phyloP scores from a whole-genome alignment of 208 protist species.

The Acanthamoeba divionensis region DNA sequence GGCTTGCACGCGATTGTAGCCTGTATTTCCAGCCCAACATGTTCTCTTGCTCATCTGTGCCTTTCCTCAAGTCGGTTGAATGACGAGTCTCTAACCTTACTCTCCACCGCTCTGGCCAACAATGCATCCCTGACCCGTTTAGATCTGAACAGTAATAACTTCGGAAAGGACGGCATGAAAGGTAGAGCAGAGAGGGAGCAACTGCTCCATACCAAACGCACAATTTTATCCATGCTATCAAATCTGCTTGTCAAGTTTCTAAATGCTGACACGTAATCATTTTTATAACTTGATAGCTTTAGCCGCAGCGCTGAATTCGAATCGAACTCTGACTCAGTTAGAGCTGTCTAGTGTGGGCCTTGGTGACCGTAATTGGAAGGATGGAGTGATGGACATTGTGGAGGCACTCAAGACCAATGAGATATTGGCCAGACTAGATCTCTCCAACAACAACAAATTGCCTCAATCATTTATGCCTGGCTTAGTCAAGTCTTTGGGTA shows the following conservation, averaged over 20 bases:
- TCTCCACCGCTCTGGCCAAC: background rate
- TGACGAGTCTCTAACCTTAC: conserved; percentile 5
- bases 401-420: background rate
- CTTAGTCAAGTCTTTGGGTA: background rate
- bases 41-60: background rate
- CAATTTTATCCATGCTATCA: background rate
- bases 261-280: background rate
- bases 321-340: background rate
- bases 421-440: background rate
- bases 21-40: background rate
- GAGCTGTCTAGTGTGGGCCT: background rate
- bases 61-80: background rate
- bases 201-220: background rate
- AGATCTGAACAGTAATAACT: conserved; percentile 28
- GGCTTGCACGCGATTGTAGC: conserved; percentile 19
- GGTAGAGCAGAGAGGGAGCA: background rate
- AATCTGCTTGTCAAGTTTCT: no score
- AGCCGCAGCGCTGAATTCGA: background rate
- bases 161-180: background rate
- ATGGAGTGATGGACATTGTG: background rate
- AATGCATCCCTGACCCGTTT: background rate
- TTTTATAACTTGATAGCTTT: background rate
- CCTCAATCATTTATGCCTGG: background rate
- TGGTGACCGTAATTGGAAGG: background rate
- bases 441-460: conserved; percentile 21